Evolutionary conservation across 2,329 filamentous ascomycete species (phyloP).

Genomic region (Alternaria conjuncta): DNA sequence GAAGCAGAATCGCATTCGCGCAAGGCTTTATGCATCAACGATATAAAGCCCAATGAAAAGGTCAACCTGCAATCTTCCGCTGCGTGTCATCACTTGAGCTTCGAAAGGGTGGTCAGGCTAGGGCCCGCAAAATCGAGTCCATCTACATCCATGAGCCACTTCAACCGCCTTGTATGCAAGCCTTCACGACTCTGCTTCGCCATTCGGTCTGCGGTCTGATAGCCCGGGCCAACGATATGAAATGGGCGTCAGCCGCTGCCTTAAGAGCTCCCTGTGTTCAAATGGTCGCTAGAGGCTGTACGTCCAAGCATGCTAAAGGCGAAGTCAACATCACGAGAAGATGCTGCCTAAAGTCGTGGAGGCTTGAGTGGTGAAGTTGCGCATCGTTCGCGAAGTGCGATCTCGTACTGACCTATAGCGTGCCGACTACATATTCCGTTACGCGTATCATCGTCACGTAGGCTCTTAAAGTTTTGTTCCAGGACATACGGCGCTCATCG

Average conservation of each 20-base stretch:
- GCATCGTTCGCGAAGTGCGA: background rate
- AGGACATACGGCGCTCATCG: background rate
- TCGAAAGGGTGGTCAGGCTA: background rate
- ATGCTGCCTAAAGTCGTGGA: background rate
- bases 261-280: background rate
- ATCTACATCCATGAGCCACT: background rate
- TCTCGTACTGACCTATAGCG: background rate
- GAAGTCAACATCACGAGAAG: background rate
- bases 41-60: background rate
- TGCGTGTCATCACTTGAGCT: background rate
- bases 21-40: background rate
- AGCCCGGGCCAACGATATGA: background rate
- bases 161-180: background rate
- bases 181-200: background rate
- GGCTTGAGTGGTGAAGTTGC: background rate
- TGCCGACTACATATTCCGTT: background rate
- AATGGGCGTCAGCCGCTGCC: background rate
- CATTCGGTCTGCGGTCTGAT: background rate
- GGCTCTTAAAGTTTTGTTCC: background rate
- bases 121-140: background rate
- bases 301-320: background rate
- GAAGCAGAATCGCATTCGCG: background rate
- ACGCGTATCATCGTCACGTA: slow-evolving; percentile 1
- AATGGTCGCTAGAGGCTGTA: background rate
- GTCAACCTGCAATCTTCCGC: background rate